phyloP scores from a whole-genome alignment of 352 stramenopile species.

The Phytophthora tentaculata region DNA sequence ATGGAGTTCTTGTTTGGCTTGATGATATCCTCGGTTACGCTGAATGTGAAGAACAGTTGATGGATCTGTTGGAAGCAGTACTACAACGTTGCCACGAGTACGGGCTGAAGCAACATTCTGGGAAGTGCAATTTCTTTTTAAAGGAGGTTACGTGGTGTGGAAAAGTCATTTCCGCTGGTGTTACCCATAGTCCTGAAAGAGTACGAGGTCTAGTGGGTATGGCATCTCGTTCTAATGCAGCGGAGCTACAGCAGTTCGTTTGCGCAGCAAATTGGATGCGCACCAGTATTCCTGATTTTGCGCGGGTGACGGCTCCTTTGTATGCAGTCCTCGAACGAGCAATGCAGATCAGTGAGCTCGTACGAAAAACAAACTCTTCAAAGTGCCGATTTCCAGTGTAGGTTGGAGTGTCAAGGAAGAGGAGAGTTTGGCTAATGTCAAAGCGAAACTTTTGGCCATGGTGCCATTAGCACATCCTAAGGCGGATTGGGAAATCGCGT shows the following conservation, averaged over 20 bases:
- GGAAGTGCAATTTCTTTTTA: background rate
- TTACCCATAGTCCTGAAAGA: background rate
- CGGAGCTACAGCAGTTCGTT: background rate
- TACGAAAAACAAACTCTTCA: background rate
- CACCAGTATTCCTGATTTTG: conserved; percentile 1
- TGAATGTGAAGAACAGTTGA: background rate
- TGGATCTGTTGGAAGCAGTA: background rate
- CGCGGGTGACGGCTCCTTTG: background rate
- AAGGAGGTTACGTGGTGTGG: background rate
- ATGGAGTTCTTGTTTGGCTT: background rate
- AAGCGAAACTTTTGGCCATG: background rate
- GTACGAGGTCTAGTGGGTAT: background rate
- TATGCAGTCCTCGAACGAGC: background rate
- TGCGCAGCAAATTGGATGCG: background rate
- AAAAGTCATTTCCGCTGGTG: background rate
- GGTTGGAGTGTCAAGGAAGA: background rate
- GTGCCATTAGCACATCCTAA: background rate
- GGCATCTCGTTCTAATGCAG: background rate
- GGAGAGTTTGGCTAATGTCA: background rate
- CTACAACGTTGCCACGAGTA: background rate
- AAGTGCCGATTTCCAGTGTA: background rate
- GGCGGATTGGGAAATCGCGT: background rate
- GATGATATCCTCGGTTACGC: background rate
- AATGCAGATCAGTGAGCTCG: background rate
- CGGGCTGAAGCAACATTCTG: background rate